Evolutionary conservation across 1,284 basidiomycete species (phyloP).

Genomic region (Pascua guehoae): DNA sequence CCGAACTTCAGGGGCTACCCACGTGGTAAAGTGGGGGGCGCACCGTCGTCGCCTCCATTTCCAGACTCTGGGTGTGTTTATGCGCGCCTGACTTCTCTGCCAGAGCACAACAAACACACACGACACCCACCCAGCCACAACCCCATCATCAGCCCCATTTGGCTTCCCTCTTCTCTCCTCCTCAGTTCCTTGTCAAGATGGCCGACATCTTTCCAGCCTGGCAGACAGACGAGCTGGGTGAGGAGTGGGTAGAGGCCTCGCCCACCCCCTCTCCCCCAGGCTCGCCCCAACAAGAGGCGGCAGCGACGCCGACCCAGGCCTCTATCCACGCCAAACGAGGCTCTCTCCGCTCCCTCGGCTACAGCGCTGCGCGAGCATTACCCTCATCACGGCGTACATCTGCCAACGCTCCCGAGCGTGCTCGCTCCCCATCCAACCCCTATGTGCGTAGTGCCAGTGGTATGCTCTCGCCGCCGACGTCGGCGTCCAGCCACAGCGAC

Average conservation of each 20-base stretch:
- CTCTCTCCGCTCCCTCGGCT: constrained; percentile 36
- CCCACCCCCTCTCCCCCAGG: constrained; percentile 51
- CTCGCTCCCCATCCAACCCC: constrained; percentile 12
- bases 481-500: constrained; percentile 6
- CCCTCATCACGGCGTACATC: constrained; percentile 23
- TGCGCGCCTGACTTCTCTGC: constrained; percentile 17
- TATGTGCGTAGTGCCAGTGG: constrained; percentile 14
- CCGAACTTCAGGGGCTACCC: too few species aligned
- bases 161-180: not conserved
- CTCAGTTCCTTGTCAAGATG: constrained; percentile 18
- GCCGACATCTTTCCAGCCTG: constrained; percentile 56
- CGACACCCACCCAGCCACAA: not conserved
- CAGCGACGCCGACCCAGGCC: constrained; percentile 33
- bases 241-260: constrained; percentile 67
- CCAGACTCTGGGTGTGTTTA: not conserved
- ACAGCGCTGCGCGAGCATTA: constrained; percentile 30
- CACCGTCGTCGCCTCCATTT: not conserved
- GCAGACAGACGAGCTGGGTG: constrained; percentile 72
- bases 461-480: constrained; percentile 17
- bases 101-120: constrained; percentile 7
- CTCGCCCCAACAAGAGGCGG: constrained; percentile 57
- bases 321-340: constrained; percentile 38
- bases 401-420: constrained; percentile 6
- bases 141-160: not conserved
- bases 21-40: too few species aligned